These are phyloP conservation scores for Suillus tomentosus DNA, from an alignment of 768 basidiomycete species.

Conservation along the genomic window DNA sequence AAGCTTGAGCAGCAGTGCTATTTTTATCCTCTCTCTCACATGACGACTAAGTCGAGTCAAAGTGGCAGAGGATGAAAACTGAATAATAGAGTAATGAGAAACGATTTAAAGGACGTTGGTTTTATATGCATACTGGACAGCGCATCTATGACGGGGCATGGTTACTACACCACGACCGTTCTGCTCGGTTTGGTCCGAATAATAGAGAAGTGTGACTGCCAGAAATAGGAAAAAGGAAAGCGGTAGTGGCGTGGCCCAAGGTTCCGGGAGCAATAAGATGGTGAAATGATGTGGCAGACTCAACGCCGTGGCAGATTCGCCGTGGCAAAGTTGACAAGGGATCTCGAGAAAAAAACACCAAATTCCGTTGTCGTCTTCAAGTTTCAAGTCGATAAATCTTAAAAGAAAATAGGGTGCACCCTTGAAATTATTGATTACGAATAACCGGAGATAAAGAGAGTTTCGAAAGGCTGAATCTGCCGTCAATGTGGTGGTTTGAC, in stretches of 20 bases:
- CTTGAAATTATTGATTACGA: not conserved
- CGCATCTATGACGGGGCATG: not conserved
- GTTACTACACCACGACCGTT: not conserved
- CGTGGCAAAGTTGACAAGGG: slow-evolving; percentile 7
- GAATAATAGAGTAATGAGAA: no score
- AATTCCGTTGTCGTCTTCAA: not conserved
- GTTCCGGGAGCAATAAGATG: slow-evolving; percentile 25
- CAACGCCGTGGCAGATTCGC: slow-evolving; percentile 25
- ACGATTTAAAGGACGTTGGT: no score
- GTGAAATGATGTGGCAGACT: slow-evolving; percentile 26
- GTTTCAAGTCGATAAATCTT: not conserved
- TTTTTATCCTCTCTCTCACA: not conserved
- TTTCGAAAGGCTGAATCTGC: not conserved
- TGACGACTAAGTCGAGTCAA: no score
- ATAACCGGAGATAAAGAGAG: not conserved
- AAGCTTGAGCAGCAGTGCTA: not conserved
- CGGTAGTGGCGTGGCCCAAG: slow-evolving; percentile 19
- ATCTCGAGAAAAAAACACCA: not conserved
- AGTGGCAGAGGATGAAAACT: no score
- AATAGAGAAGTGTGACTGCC: slow-evolving; percentile 17
- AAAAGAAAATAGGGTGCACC: not conserved
- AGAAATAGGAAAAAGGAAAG: slow-evolving; percentile 26
- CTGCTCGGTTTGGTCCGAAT: not conserved
- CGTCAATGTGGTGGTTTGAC: slow-evolving; percentile 2
- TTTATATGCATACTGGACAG: not conserved